Evolutionary conservation across 2,329 filamentous ascomycete genomes (phyloP).

Genomic region (Dichotomopilus funicola): DNA sequence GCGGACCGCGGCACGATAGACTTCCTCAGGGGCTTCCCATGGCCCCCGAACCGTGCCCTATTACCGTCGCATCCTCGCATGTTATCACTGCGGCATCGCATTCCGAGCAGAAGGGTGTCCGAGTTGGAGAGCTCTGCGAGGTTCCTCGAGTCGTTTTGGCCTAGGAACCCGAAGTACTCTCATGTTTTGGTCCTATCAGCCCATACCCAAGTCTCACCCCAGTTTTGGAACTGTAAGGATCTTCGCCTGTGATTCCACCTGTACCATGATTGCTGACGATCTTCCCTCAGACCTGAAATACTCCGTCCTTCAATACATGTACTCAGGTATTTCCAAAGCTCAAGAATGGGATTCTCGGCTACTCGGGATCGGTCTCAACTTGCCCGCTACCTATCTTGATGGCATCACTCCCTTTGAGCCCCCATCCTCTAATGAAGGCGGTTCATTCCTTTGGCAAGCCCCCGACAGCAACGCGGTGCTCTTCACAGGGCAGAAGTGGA

Average conservation of each 20-base stretch:
- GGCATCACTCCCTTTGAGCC: slow-evolving; percentile 49
- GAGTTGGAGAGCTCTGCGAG: slow-evolving; percentile 66
- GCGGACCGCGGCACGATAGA: slow-evolving; percentile 58
- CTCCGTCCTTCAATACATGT: slow-evolving; percentile 66
- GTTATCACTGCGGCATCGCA: slow-evolving; percentile 68
- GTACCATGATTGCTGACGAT: background rate
- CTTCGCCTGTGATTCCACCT: background rate
- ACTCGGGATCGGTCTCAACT: slow-evolving; percentile 72
- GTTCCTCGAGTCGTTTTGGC: slow-evolving; percentile 85
- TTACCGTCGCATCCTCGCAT: slow-evolving; percentile 41
- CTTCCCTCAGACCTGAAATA: slow-evolving; percentile 61
- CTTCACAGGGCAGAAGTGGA: slow-evolving; percentile 80
- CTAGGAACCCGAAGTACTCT: slow-evolving; percentile 52
- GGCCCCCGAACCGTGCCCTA: slow-evolving; percentile 49
- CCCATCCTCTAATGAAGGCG: slow-evolving; percentile 31
- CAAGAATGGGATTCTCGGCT: slow-evolving; percentile 48
- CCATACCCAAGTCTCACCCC: slow-evolving; percentile 69
- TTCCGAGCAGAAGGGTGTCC: slow-evolving; percentile 52
- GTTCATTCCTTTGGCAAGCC: slow-evolving; percentile 76
- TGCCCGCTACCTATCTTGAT: slow-evolving; percentile 59
- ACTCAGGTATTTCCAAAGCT: slow-evolving; percentile 48
- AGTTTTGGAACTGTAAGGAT: slow-evolving; percentile 71
- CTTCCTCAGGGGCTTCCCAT: slow-evolving; percentile 59
- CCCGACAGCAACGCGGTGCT: slow-evolving; percentile 77
- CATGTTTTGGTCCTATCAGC: slow-evolving; percentile 83